Base-by-base conservation (phyloP, 2,329 filamentous ascomycete species). In the Phaeoacremonium minimum region DNA sequence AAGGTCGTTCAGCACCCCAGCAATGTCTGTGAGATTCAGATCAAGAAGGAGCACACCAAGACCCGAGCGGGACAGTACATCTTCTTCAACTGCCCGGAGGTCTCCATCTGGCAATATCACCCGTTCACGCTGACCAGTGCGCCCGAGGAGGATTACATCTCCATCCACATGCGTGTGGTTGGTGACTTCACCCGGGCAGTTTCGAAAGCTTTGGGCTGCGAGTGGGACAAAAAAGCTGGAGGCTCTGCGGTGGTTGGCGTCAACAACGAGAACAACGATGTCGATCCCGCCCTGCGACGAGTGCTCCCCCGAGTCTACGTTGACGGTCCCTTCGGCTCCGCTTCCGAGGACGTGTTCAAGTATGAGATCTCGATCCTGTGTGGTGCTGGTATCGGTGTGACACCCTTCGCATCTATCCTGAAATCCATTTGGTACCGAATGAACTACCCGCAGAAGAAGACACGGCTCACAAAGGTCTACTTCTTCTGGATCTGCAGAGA, bases 361-460 rank as follows among this genome's bases (percentile, higher is more conserved):
- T 90, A 88, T 58, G 86, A 91, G 63, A 73, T 87, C 28, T 77
- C 85, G 6, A 69, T 90, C 17, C 75, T 91, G n/a, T 83, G 85
- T 41, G 86, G 86, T 42, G 87, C 85, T 1, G 86, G 86, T 59
- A 91, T 91, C 46, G 86, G 86, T 46, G 85, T 90, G 11, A 91
- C 86, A n/a, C 86, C 86, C 1, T 91, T 89, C 63, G 86, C 86
- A 11, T 88, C 85, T 0, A 90, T 91, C 49, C 73, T 91, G 54
- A 94, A 94, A 71, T 89, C 84, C 36, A 91, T 94, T 63, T 94
- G 87, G 87, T 94, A 93, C 69, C 80, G 87, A 33, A 89, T 91
- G 83, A 91, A 89, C 71, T 90, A 87, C 63, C 84, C 85, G 4
- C 82, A 87, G 57, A 78, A 83, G 61, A 85, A 84, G 65, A 90